A percentile compares a stretch with the other conserved stretches of the same genome.
Conservation (phyloP, 2,329 filamentous ascomycete species). For the Apiospora kogelbergensis region DNA sequence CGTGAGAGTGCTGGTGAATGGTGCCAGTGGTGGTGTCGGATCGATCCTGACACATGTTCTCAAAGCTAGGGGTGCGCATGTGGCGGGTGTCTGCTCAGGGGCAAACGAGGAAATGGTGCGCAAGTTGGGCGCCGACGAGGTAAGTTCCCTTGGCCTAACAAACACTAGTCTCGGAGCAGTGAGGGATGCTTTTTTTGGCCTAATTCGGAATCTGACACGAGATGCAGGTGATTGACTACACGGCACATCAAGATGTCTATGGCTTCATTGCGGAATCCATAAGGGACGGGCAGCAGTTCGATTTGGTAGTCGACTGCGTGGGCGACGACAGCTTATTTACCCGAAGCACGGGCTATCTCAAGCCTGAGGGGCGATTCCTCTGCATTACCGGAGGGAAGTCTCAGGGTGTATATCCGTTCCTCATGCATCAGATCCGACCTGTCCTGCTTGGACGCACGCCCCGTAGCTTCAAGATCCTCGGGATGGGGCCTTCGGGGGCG, state of each 20-base stretch:
- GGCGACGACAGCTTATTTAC: constrained; percentile 12
- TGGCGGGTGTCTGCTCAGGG: constrained; percentile 13
- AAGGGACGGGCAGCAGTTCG: not conserved
- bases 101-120: constrained; percentile 11
- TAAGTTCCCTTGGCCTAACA: not conserved
- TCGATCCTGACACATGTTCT: constrained; percentile 14
- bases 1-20: constrained; percentile 13
- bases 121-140: constrained; percentile 12
- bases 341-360: constrained; percentile 8
- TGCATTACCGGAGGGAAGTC: constrained; percentile 33
- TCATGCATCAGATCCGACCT: constrained; percentile 33
- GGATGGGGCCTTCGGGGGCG: constrained; percentile 26
- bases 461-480: constrained; percentile 30
- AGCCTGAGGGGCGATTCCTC: constrained; percentile 20
- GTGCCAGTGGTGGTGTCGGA: constrained; percentile 16
- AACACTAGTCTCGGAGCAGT: too few relatives aligned
- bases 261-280: not conserved
- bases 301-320: constrained; percentile 15
- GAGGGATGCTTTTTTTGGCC: too few relatives aligned
- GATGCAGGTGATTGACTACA: constrained; percentile 17
- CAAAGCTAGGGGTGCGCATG: constrained; percentile 10
- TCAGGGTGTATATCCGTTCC: constrained; percentile 28
- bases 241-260: constrained; percentile 10
- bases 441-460: constrained; percentile 31
- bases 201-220: not conserved